These are phyloP conservation scores for Brettanomyces sp. DNA, from an alignment of 805 yeast genomes.

Conservation along the genomic window DNA sequence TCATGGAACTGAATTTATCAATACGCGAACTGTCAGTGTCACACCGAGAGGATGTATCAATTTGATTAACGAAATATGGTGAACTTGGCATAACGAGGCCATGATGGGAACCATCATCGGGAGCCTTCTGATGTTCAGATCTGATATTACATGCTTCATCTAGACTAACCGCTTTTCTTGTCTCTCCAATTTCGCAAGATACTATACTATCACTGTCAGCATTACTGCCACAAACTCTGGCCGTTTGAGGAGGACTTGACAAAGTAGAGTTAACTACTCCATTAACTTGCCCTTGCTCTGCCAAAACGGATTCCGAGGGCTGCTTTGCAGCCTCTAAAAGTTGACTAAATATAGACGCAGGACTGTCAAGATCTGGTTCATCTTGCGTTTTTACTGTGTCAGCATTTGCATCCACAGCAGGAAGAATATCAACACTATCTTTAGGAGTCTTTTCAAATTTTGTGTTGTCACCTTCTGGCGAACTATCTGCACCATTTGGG, in stretches of 20 bases:
- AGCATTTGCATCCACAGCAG: slow-evolving; percentile 11
- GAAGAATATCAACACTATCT: slow-evolving; percentile 15
- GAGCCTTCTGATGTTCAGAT: not conserved
- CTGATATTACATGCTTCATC: not conserved
- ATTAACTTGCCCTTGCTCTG: not conserved
- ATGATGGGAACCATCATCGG: not conserved
- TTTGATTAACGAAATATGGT: slow-evolving; percentile 18
- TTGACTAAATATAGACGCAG: not conserved
- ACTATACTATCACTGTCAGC: no score
- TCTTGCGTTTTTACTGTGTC: slow-evolving; percentile 14
- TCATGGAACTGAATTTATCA: slow-evolving; percentile 12
- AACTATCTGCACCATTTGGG: not conserved
- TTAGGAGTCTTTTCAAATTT: slow-evolving; percentile 24
- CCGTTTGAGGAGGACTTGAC: no score
- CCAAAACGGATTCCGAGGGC: not conserved
- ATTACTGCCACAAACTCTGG: no score
- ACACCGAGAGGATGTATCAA: slow-evolving; percentile 8
- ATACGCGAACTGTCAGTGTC: slow-evolving; percentile 16
- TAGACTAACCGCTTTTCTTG: not conserved
- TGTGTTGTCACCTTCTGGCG: slow-evolving; percentile 4
- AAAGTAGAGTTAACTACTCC: not conserved
- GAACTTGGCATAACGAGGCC: slow-evolving; percentile 23
- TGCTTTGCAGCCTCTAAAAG: slow-evolving; percentile 2
- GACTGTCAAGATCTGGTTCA: not conserved
- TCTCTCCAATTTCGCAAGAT: no score